Percentiles rank a stretch among this genome's conserved stretches.
phyloP scores from a whole-genome alignment of 2,329 filamentous ascomycete species.

The Sclerotinia nivalis region DNA sequence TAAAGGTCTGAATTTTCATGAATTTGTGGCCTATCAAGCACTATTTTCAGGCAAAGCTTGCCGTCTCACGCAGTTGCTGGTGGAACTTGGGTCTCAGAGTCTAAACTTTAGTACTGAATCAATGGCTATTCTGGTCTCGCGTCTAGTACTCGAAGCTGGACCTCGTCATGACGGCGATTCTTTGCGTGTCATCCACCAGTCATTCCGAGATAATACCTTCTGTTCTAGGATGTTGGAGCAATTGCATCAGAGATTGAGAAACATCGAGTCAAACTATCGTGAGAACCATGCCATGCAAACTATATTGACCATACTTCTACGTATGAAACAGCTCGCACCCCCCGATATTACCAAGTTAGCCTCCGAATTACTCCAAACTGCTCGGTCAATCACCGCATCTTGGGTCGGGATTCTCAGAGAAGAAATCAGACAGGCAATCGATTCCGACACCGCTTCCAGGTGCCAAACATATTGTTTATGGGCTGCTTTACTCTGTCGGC shows the following conservation, averaged over 20 bases:
- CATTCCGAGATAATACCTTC: conserved; percentile 54
- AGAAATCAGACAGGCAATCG: conserved; percentile 46
- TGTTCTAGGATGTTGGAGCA: conserved; percentile 51
- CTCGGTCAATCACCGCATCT: conserved; percentile 46
- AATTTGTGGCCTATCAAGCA: conserved; percentile 50
- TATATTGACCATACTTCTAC: conserved; percentile 53
- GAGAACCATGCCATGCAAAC: conserved; percentile 60
- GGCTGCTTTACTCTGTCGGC: conserved; percentile 57
- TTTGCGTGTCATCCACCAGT: conserved; percentile 50
- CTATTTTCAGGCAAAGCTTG: conserved; percentile 47
- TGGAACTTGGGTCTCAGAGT: conserved; percentile 53
- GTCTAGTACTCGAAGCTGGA: conserved; percentile 57
- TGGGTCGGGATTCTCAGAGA: conserved; percentile 54
- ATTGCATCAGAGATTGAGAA: conserved; percentile 48
- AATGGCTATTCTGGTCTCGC: conserved; percentile 51
- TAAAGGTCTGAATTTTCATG: conserved; percentile 47
- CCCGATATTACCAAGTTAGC: conserved; percentile 21
- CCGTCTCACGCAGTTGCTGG: conserved; percentile 51
- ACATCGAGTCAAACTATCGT: conserved; percentile 57
- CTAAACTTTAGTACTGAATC: conserved; percentile 61
- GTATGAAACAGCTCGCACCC: conserved; percentile 37
- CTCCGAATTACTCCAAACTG: conserved; percentile 43
- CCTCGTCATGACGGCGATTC: conserved; percentile 42
- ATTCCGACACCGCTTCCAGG: conserved; percentile 44
- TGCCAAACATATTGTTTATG: conserved; percentile 51